These are phyloP conservation scores for Verruconis gallopava DNA, from an alignment of 2,329 filamentous ascomycete genomes.

Conservation along the genomic window DNA sequence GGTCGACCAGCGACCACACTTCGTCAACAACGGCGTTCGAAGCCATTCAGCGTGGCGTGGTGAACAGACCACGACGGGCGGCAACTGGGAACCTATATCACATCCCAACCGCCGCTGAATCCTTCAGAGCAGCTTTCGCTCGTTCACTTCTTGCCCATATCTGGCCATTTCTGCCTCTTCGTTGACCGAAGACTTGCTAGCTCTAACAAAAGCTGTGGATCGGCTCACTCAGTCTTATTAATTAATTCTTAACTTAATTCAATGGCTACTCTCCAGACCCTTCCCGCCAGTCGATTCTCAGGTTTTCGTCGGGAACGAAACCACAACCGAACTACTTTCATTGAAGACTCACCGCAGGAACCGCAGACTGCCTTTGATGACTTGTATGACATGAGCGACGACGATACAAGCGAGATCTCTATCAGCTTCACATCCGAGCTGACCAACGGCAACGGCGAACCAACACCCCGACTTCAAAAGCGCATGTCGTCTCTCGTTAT, in stretches of 20 bases:
- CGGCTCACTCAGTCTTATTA: constrained; percentile 19
- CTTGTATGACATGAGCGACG: constrained; percentile 74
- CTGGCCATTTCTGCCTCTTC: constrained; percentile 17
- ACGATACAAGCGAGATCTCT: constrained; percentile 49
- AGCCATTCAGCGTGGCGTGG: background rate
- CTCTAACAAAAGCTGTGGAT: constrained; percentile 26
- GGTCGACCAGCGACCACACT: too few relatives aligned
- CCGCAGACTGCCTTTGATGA: constrained; percentile 50
- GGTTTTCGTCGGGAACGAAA: constrained; percentile 20
- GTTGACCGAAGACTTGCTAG: constrained; percentile 31
- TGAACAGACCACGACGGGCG: constrained; percentile 3
- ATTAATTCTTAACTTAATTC: constrained; percentile 15
- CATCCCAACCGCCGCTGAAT: background rate
- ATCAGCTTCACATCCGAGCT: too few relatives aligned
- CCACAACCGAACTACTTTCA: constrained; percentile 50
- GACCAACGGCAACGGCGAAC: background rate
- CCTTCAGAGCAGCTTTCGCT: background rate
- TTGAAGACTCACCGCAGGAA: constrained; percentile 37
- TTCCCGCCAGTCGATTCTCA: constrained; percentile 15
- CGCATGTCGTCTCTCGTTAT: constrained; percentile 47
- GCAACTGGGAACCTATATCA: constrained; percentile 3
- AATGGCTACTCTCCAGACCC: constrained; percentile 15
- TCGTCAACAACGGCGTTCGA: too few relatives aligned
- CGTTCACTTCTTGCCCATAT: background rate
- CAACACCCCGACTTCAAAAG: constrained; percentile 26